phyloP scores from a whole-genome alignment of 73 alveolate species.

The Loxodes magnus region DNA sequence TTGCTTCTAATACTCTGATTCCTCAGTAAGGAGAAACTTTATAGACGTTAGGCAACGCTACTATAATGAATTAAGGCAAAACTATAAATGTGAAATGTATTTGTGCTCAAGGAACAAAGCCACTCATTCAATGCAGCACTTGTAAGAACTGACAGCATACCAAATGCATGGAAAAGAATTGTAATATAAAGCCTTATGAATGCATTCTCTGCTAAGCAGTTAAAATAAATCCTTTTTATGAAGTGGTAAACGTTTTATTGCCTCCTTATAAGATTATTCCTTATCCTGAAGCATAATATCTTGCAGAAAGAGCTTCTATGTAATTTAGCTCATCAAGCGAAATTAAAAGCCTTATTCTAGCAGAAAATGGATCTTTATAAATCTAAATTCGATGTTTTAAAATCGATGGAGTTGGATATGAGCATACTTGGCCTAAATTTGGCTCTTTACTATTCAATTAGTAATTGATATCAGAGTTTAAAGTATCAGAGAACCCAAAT shows the following conservation, averaged over 20 bases:
- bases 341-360: not conserved
- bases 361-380: conserved; percentile 3
- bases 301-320: not conserved
- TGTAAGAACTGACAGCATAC: conserved; percentile 6
- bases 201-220: conserved; percentile 1
- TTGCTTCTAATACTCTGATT: no score
- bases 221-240: not conserved
- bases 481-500: not conserved
- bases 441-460: conserved; percentile 6
- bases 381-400: conserved; percentile 12
- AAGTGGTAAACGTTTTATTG: not conserved
- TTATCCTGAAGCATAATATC: not conserved
- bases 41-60: no score
- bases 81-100: no score
- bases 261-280: not conserved
- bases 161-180: not conserved
- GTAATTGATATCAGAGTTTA: not conserved
- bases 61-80: no score
- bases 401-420: conserved; percentile 1
- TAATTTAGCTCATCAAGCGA: no score
- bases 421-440: not conserved
- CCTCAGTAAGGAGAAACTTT: no score
- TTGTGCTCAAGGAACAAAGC: not conserved
- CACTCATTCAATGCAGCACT: not conserved
- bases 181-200: not conserved